phyloP scores from a whole-genome alignment of 306 rosid genomes.

The Cicer arietinum region DNA sequence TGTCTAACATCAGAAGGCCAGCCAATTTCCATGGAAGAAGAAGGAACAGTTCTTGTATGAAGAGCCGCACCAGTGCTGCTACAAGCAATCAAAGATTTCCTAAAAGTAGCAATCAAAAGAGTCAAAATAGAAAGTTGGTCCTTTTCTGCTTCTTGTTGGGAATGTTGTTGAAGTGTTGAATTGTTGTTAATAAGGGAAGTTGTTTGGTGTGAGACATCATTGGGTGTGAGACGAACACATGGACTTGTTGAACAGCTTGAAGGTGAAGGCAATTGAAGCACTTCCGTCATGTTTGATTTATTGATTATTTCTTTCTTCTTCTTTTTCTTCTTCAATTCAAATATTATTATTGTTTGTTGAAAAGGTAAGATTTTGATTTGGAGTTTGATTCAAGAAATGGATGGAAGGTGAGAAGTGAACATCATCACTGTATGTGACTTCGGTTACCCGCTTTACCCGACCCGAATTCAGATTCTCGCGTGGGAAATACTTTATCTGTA shows the following conservation, averaged over 20 bases:
- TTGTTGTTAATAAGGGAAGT: slow-evolving; percentile 53
- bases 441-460: slow-evolving; percentile 45
- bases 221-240: slow-evolving; percentile 38
- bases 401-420: slow-evolving; percentile 69
- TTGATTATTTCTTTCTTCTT: slow-evolving; percentile 9
- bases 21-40: slow-evolving; percentile 92
- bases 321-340: background rate
- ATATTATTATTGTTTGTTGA: background rate
- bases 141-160: slow-evolving; percentile 60
- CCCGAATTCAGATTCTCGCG: slow-evolving; percentile 37
- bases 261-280: slow-evolving; percentile 84
- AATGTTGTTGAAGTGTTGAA: slow-evolving; percentile 27
- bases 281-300: slow-evolving; percentile 68
- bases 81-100: slow-evolving; percentile 88
- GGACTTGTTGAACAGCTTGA: slow-evolving; percentile 71
- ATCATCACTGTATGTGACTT: slow-evolving; percentile 52
- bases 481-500: background rate
- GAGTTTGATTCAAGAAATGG: slow-evolving; percentile 70
- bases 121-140: slow-evolving; percentile 84
- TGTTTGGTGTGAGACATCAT: slow-evolving; percentile 55
- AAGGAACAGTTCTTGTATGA: slow-evolving; percentile 37
- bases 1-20: slow-evolving; percentile 95
- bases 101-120: slow-evolving; percentile 72
- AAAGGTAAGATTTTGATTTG: slow-evolving; percentile 51
- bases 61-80: slow-evolving; percentile 34